These are phyloP conservation scores for Auxenochlorella pyrenoidosa DNA, from an alignment of 139 green algal genomes.

Conservation along the genomic window DNA sequence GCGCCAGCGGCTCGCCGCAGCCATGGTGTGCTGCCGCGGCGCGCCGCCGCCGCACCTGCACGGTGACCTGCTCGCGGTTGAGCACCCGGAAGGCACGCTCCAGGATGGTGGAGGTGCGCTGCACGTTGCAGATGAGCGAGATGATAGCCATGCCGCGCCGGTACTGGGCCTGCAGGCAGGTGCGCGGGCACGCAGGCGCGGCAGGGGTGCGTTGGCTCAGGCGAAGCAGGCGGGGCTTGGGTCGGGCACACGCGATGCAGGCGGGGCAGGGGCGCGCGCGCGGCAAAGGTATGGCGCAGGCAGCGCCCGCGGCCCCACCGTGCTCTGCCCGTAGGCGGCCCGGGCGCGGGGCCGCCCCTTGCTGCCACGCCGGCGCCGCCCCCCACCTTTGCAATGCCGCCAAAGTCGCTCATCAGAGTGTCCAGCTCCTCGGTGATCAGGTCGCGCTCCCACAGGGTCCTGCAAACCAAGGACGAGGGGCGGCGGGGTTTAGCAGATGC, in stretches of 20 bases:
- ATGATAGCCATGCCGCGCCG: slow-evolving; percentile 85
- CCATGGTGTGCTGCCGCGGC: not conserved
- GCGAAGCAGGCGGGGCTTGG: too few species aligned
- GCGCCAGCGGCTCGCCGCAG: too few species aligned
- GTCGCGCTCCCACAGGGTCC: slow-evolving; percentile 68
- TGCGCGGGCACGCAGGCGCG: not conserved
- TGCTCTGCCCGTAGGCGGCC: too few species aligned
- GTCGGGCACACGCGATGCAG: too few species aligned
- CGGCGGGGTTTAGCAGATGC: not conserved
- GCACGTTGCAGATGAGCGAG: slow-evolving; percentile 95
- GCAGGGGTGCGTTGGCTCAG: too few species aligned
- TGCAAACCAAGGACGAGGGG: not conserved
- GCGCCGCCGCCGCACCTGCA: not conserved
- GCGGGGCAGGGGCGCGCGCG: too few species aligned
- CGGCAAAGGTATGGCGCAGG: too few species aligned
- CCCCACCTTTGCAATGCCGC: slow-evolving; percentile 62
- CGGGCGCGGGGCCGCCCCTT: too few species aligned
- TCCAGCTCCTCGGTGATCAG: slow-evolving; percentile 85
- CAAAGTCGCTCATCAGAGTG: slow-evolving; percentile 73
- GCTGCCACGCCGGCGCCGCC: too few species aligned
- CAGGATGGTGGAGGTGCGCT: slow-evolving; percentile 85
- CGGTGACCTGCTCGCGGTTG: slow-evolving; percentile 9
- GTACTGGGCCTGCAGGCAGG: slow-evolving; percentile 38
- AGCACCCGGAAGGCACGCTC: slow-evolving; percentile 56
- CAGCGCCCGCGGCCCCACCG: too few species aligned